Base-by-base conservation (phyloP, 345 rosid genomes). In the Moricandia arvensis region DNA sequence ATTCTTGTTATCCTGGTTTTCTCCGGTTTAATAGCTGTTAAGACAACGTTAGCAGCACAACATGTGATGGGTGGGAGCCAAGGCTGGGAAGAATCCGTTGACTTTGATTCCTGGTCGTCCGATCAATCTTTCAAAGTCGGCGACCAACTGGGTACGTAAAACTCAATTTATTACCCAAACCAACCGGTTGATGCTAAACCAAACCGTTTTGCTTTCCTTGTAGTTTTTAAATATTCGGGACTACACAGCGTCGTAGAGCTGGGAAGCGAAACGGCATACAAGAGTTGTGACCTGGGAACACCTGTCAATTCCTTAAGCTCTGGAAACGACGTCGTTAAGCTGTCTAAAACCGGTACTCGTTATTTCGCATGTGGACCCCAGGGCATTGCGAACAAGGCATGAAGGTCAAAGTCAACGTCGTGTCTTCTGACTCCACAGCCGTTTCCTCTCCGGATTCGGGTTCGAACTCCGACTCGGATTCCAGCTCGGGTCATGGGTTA, bases 361-460 rank as follows among this genome's bases (percentile, higher is more conserved):
- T 91, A 90, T 80, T 94, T 94, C 41, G 89, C 87, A 30, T 94
- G 97, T 59, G 98, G 30, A 90, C 98, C 0, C 58, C 61, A 6
- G 97, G 97, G 27, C 98, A 94, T 75, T 94, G 98, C 5, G 85
- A 69, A 57, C 92, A 89, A 71, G 97, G 97, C 75, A 94, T 90
- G 97, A 94, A 90, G 80, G 73, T 94, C 38, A 89, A 91, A 84
- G 81, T 93, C 77, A 86, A 89, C 7, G 80, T 85, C 8, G 82
- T 79, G 11, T 67, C 90, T 7, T 62, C 89, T 1, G 91, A 85
- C 29, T 82, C 74, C 34, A 86, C 87, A 3, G 54, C 24, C 71
- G 9, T 59, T 81, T 3, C 75, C 74, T 8, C 73, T 1, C 76
- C 77, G 5, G 12, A 27, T 18, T 54, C 63, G 63, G 63, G 33